Base-by-base conservation (phyloP, 345 rosid genomes). In the Euclidium syriacum region DNA sequence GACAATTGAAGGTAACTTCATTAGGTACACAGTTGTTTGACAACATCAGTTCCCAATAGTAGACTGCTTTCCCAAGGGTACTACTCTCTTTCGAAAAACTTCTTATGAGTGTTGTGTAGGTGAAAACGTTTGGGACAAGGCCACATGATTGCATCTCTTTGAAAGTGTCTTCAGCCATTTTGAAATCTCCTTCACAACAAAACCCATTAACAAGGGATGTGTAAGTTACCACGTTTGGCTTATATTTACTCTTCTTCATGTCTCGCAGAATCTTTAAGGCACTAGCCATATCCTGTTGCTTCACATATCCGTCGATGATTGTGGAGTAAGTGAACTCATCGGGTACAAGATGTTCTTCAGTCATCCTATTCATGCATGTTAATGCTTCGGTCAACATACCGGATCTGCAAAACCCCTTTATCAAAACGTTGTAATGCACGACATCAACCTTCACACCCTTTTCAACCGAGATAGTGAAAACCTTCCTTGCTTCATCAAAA, bases 271-370 rank as follows among this genome's bases (percentile, higher is more conserved):
- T 73, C 65, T 62, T 73, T 35, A 83, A 23, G 8, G 96, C 96
- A 26, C 77, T 75, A 56, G 41, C 30, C 77, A 86, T 60, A 73
- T 86, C 80, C 40, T 80, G 84, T 79, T 81, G 95, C 79, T 88
- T 91, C 52, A 83, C 79, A 43, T 76, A 84, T 34, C 96, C 96
- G 58, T 85, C 85, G 22, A 91, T 80, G 62, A 91, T 73, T 5
- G 91, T 88, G 7, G 96, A 85, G 78, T 77, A 91, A 34, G 98
- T 88, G 63, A 85, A 79, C 70, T 57, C 78, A 80, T 88, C 98
- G 3, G 91, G 96, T 25, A 58, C 32, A 62, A 75, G 82, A 52
- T 42, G 53, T 32, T 50, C 77, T 54, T 79, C 58, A n/a, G 51
- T 59, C 88, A 86, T 88, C 82, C 59, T 78, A 41, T 68, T 74